Conservation (phyloP, 768 basidiomycete genomes). For the Leucosporidium scottii region DNA sequence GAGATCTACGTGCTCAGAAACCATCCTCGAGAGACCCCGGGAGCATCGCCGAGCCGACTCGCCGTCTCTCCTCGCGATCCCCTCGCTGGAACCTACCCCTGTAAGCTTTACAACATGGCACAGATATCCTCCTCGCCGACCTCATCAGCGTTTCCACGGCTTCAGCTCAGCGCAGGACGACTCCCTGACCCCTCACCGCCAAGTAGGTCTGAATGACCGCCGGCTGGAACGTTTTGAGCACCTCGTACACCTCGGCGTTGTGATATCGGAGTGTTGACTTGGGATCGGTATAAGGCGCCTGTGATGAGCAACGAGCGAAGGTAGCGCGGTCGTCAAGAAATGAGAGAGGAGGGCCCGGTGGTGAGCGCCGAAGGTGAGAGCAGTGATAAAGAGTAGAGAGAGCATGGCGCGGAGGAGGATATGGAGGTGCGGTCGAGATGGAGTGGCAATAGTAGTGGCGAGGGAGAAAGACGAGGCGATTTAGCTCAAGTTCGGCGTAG, state of each 20-base stretch:
- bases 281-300: conserved; percentile 43
- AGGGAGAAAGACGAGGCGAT: too few relatives aligned
- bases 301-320: neutral
- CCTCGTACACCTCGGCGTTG: conserved; percentile 44
- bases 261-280: conserved; percentile 44
- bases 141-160: neutral
- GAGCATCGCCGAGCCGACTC: too few relatives aligned
- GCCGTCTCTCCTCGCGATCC: too few relatives aligned
- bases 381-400: too few relatives aligned
- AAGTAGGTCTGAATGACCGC: conserved; percentile 33
- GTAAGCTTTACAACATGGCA: neutral
- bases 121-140: neutral
- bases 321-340: neutral
- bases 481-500: too few relatives aligned
- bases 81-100: too few relatives aligned
- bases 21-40: too few relatives aligned
- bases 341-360: neutral
- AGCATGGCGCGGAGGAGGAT: too few relatives aligned
- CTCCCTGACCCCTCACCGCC: conserved; percentile 17
- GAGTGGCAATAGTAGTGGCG: too few relatives aligned
- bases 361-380: neutral
- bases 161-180: conserved; percentile 11
- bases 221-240: conserved; percentile 39
- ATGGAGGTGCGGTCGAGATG: too few relatives aligned
- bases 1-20: too few relatives aligned